A percentile compares a stretch with the other conserved stretches of the same genome.
phyloP scores from a whole-genome alignment of 768 basidiomycete genomes.

The Tulasnella sp. region DNA sequence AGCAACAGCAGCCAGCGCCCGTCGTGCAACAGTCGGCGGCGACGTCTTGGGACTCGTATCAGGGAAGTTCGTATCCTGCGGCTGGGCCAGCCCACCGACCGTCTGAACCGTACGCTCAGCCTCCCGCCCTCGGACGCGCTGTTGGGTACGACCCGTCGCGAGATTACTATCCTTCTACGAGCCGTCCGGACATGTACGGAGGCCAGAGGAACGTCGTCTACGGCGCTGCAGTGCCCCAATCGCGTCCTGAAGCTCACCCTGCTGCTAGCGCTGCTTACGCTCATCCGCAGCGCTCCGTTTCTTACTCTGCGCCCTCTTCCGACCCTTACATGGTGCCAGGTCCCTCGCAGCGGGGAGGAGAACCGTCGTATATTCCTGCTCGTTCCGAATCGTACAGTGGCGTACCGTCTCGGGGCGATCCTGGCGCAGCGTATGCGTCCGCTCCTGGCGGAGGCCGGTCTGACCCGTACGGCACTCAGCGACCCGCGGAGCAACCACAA shows the following conservation, averaged over 20 bases:
- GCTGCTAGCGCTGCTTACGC: not conserved
- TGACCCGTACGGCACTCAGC: not conserved
- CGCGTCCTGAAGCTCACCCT: not conserved
- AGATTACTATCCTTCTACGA: not conserved
- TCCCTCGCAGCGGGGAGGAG: not conserved
- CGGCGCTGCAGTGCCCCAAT: not conserved
- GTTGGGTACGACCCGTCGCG: slow-evolving; percentile 7
- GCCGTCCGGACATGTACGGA: not conserved
- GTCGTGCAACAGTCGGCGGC: not conserved
- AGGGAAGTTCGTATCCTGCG: not conserved
- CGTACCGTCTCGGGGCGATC: slow-evolving; percentile 3
- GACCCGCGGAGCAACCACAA: not conserved
- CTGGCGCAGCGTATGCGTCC: not conserved
- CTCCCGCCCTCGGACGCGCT: not conserved
- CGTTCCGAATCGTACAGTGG: not conserved
- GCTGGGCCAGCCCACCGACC: slow-evolving; percentile 1
- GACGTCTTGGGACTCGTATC: slow-evolving; percentile 4
- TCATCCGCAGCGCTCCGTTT: not conserved
- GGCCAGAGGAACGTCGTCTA: slow-evolving; percentile 15
- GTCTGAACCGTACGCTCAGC: not conserved
- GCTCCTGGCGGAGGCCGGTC: not conserved
- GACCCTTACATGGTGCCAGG: slow-evolving; percentile 13
- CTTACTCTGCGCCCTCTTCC: not conserved
- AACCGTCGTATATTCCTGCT: not conserved
- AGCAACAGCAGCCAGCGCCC: not conserved